phyloP scores from a whole-genome alignment of 2,329 filamentous ascomycete genomes.

The Colletotrichum sp. region DNA sequence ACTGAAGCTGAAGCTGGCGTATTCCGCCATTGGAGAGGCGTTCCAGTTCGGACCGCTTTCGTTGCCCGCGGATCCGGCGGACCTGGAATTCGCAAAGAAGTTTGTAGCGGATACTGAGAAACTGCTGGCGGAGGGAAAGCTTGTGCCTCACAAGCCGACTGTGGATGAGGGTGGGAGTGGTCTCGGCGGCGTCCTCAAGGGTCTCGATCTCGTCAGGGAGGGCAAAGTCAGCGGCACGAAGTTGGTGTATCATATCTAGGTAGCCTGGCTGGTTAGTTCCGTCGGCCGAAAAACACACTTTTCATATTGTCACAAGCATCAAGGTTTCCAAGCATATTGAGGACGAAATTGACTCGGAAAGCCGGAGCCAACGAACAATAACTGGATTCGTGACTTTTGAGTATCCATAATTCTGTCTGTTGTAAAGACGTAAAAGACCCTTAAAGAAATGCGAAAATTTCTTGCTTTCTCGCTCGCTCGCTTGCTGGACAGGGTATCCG shows the following conservation, averaged over 20 bases:
- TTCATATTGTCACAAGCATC: background rate
- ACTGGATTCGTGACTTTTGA: slow-evolving; percentile 4
- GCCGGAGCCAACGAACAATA: background rate
- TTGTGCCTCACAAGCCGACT: slow-evolving; percentile 36
- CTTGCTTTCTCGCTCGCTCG: background rate
- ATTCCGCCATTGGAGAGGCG: slow-evolving; percentile 42
- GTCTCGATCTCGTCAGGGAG: background rate
- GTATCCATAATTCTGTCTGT: slow-evolving; percentile 7
- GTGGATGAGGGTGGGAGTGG: slow-evolving; percentile 31
- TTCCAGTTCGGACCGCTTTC: slow-evolving; percentile 25
- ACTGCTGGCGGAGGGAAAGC: slow-evolving; percentile 37
- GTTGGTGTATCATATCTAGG: background rate
- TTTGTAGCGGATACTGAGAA: slow-evolving; percentile 38
- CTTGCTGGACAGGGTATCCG: slow-evolving; percentile 16
- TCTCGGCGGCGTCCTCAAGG: slow-evolving; percentile 34
- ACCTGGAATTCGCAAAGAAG: slow-evolving; percentile 37
- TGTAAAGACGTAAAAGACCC: background rate
- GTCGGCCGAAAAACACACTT: background rate
- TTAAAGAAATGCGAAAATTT: slow-evolving; percentile 16
- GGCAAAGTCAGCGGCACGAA: slow-evolving; percentile 23
- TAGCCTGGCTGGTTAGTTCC: background rate
- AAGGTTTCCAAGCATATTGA: background rate
- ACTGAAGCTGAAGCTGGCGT: slow-evolving; percentile 36
- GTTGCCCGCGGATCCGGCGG: slow-evolving; percentile 28
- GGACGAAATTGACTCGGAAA: background rate